phyloP scores from a whole-genome alignment of 306 rosid species.

The Sphenostylis stenocarpa region DNA sequence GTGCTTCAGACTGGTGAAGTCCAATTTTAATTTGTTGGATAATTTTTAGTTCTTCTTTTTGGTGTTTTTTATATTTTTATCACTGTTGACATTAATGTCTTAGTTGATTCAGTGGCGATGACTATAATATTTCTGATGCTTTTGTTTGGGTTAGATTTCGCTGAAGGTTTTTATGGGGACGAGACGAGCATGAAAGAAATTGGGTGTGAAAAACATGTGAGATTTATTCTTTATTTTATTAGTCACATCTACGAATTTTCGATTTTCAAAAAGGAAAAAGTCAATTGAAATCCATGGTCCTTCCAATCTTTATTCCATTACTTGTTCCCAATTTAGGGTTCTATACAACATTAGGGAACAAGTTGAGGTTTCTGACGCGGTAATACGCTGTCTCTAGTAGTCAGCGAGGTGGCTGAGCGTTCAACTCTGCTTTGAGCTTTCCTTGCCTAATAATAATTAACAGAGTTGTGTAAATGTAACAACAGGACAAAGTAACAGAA shows the following conservation, averaged over 20 bases:
- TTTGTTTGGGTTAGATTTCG: neutral
- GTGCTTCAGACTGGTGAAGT: neutral
- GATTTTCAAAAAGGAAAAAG: neutral
- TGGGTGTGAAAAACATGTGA: neutral
- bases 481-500: neutral
- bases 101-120: neutral
- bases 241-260: neutral
- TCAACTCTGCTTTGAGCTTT: conserved; percentile 46
- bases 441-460: conserved; percentile 42
- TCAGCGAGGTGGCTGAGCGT: neutral
- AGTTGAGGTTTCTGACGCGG: conserved; percentile 21
- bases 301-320: neutral
- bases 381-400: conserved; percentile 1
- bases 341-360: neutral
- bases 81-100: neutral
- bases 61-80: neutral
- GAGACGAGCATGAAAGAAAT: neutral
- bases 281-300: neutral
- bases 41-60: neutral
- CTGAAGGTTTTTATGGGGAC: neutral
- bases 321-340: neutral
- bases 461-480: neutral
- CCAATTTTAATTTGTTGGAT: neutral
- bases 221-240: neutral
- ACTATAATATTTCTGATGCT: neutral